Percentiles rank a stretch among this genome's conserved stretches.
These are phyloP conservation scores for Saccharomyces uvarum DNA, from an alignment of 1,139 yeast genomes.

Conservation along the genomic window DNA sequence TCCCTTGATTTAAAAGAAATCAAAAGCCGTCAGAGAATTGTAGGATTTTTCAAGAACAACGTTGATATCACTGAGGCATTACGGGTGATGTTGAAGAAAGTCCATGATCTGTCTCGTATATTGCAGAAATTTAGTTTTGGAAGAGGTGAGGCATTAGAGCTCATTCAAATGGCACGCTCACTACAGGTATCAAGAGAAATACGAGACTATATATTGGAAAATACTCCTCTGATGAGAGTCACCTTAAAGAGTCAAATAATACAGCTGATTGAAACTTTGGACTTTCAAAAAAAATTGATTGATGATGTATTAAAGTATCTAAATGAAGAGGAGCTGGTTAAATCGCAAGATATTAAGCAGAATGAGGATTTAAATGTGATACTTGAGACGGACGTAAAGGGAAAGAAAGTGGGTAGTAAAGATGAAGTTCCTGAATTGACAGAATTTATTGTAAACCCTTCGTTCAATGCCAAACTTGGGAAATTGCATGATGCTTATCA, in stretches of 20 bases:
- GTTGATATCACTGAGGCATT: slow-evolving; percentile 35
- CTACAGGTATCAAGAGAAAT: slow-evolving; percentile 26
- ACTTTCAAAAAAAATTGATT: slow-evolving; percentile 18
- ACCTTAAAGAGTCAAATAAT: slow-evolving; percentile 6
- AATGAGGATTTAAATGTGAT: background rate
- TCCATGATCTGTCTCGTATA: slow-evolving; percentile 47
- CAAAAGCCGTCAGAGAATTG: slow-evolving; percentile 53
- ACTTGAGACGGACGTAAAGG: background rate
- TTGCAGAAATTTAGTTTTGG: slow-evolving; percentile 46
- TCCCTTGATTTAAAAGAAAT: slow-evolving; percentile 53
- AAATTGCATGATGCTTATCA: slow-evolving; percentile 20
- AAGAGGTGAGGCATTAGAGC: slow-evolving; percentile 40
- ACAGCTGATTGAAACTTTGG: slow-evolving; percentile 8
- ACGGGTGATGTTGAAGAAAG: slow-evolving; percentile 31
- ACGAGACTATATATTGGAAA: slow-evolving; percentile 6
- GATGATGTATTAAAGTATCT: slow-evolving; percentile 18
- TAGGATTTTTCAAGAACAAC: slow-evolving; percentile 44
- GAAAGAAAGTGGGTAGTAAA: slow-evolving; percentile 6
- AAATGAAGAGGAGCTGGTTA: slow-evolving; percentile 20
- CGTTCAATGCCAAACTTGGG: slow-evolving; percentile 15
- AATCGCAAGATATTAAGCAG: slow-evolving; percentile 5
- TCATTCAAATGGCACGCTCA: slow-evolving; percentile 39
- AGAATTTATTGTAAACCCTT: slow-evolving; percentile 18
- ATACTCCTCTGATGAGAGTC: slow-evolving; percentile 4
- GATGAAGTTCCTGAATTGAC: slow-evolving; percentile 7